Conservation (phyloP, 345 rosid genomes). For the Dimocarpus longan region DNA sequence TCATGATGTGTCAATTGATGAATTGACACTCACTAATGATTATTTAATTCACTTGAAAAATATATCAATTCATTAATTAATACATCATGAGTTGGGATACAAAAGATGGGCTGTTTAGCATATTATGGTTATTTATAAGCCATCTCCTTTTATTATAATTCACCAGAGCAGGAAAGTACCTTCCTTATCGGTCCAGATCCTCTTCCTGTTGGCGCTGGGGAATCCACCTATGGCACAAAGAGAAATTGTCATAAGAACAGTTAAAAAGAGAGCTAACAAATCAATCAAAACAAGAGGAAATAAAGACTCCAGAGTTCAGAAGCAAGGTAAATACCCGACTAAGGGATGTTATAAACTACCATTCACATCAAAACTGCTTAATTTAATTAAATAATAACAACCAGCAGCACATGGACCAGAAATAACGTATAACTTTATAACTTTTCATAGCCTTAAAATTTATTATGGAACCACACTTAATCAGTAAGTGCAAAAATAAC, state of each 20-base stretch:
- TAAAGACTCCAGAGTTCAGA: neutral
- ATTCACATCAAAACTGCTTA: neutral
- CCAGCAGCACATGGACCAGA: neutral
- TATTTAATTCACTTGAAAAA: too few species aligned
- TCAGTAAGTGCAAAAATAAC: neutral
- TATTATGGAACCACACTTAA: neutral
- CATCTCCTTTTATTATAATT: neutral
- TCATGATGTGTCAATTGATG: too few species aligned
- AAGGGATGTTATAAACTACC: neutral
- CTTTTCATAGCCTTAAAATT: neutral
- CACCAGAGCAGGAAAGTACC: slow-evolving; percentile 39
- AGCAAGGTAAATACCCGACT: neutral
- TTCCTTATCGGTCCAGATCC: slow-evolving; percentile 82
- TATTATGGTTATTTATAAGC: neutral
- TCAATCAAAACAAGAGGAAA: neutral
- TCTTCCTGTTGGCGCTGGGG: slow-evolving; percentile 47
- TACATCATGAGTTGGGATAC: too few species aligned
- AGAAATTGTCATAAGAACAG: neutral
- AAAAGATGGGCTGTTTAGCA: too few species aligned
- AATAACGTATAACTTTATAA: too few species aligned
- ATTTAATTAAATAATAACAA: neutral
- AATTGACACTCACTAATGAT: too few species aligned
- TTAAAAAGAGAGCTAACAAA: neutral
- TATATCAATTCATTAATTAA: too few species aligned
- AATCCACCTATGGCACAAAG: slow-evolving; percentile 46